Percentiles rank a stretch among this genome's conserved stretches.
These are phyloP conservation scores for Ogataea wickerhamii DNA, from an alignment of 805 yeast genomes.

Conservation along the genomic window DNA sequence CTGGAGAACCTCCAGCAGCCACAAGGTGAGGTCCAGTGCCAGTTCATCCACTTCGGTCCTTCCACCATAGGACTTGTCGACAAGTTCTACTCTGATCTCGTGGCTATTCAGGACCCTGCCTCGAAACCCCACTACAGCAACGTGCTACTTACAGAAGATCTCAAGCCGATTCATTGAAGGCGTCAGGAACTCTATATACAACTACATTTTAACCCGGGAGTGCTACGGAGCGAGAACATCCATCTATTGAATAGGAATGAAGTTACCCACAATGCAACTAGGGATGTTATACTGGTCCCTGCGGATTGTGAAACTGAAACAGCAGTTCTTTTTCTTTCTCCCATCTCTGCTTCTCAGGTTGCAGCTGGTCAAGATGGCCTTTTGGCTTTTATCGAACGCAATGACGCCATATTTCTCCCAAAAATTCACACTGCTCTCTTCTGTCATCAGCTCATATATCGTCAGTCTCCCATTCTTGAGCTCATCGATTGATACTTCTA, in stretches of 20 bases:
- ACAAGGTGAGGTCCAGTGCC: conserved; percentile 8
- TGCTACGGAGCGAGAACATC: too few species aligned
- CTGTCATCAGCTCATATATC: conserved; percentile 90
- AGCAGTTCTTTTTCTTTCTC: conserved; percentile 73
- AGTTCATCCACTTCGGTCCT: conserved; percentile 30
- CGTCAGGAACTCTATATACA: too few species aligned
- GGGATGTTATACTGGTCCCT: conserved; percentile 94
- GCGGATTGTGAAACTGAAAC: conserved; percentile 90
- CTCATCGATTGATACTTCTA: conserved; percentile 86
- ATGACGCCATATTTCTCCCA: conserved; percentile 98
- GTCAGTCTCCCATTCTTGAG: conserved; percentile 88
- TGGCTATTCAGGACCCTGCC: too few species aligned
- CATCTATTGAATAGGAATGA: conserved; percentile 62
- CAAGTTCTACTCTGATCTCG: conserved; percentile 23
- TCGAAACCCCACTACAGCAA: too few species aligned
- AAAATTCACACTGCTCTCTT: conserved; percentile 92
- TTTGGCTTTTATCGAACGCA: conserved; percentile 93
- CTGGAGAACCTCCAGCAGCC: conserved; percentile 21
- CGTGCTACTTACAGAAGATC: too few species aligned
- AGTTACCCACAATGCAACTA: conserved; percentile 92
- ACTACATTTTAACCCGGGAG: too few species aligned
- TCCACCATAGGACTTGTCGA: conserved; percentile 27
- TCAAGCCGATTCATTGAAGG: too few species aligned
- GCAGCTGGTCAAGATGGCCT: conserved; percentile 91
- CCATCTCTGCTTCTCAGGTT: conserved; percentile 82